A percentile compares a stretch with the other conserved stretches of the same genome.
These are phyloP conservation scores for Parafenestella ontariensis DNA, from an alignment of 2,329 filamentous ascomycete species.

Conservation along the genomic window DNA sequence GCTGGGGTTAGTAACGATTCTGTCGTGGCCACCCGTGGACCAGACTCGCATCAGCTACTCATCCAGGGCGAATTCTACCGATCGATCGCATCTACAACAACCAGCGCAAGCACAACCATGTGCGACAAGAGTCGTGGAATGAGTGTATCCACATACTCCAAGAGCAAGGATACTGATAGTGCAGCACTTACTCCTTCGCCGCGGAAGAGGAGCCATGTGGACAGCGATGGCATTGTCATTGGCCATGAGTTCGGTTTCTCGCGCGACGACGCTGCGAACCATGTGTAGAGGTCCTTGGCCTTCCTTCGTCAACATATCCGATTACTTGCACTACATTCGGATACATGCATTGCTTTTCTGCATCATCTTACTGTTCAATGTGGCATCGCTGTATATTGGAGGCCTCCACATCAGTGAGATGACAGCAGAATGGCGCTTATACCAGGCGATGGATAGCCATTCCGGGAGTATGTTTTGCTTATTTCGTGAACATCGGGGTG, in stretches of 20 bases:
- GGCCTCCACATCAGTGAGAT: background rate
- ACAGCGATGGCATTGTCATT: constrained; percentile 26
- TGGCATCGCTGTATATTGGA: background rate
- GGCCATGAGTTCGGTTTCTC: constrained; percentile 33
- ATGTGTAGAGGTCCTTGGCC: background rate
- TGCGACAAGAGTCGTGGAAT: constrained; percentile 28
- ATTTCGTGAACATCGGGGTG: background rate
- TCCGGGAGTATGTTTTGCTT: no score
- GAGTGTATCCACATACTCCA: constrained; percentile 23
- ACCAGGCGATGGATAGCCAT: no score
- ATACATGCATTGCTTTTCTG: background rate
- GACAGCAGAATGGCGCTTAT: background rate
- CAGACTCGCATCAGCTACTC: constrained; percentile 36
- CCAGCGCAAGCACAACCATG: constrained; percentile 13
- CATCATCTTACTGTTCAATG: background rate
- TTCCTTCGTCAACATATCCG: background rate
- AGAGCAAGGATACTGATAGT: constrained; percentile 24
- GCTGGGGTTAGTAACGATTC: constrained; percentile 52
- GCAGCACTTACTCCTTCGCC: constrained; percentile 8
- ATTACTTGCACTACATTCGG: background rate
- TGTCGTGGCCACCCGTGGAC: constrained; percentile 22
- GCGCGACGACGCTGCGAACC: constrained; percentile 14
- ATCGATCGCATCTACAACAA: constrained; percentile 8
- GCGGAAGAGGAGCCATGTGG: constrained; percentile 7
- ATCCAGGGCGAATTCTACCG: constrained; percentile 33